A percentile compares a stretch with the other conserved stretches of the same genome.
Conservation (phyloP, 75 land plant species). For the Cupressus sempervirens region DNA sequence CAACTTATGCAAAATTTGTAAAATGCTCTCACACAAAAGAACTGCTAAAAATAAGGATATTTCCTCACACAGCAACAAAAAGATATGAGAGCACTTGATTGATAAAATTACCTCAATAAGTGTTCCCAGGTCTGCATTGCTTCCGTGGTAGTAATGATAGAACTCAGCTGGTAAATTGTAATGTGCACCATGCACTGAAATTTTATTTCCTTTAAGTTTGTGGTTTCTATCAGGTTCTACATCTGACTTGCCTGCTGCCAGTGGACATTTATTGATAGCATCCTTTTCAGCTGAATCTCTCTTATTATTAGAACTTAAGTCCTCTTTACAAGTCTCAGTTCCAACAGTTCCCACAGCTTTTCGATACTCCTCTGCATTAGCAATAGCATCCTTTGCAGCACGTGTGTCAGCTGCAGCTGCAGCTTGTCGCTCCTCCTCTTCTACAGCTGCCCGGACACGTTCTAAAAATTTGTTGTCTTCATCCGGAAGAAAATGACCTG, state of each 20-base stretch:
- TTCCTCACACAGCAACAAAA: background rate
- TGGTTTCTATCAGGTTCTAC: conserved; percentile 7
- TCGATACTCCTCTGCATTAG: conserved; percentile 79
- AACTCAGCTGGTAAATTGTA: conserved; percentile 72
- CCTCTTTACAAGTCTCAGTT: conserved; percentile 5
- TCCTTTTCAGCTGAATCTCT: conserved; percentile 8
- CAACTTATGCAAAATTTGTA: background rate
- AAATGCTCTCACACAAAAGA: background rate
- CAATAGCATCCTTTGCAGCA: conserved; percentile 91
- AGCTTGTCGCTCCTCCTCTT: conserved; percentile 91
- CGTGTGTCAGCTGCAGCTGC: conserved; percentile 83
- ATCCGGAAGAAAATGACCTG: conserved; percentile 97
- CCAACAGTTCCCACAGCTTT: conserved; percentile 22
- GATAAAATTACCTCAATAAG: conserved; percentile 73
- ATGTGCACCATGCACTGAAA: conserved; percentile 23
- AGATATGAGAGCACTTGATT: background rate
- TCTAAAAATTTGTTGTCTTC: conserved; percentile 98
- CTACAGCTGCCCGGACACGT: conserved; percentile 88
- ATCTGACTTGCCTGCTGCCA: background rate
- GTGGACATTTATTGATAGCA: background rate
- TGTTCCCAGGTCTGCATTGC: conserved; percentile 87
- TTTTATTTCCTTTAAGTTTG: conserved; percentile 14
- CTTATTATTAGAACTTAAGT: conserved; percentile 2
- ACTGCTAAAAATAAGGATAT: background rate
- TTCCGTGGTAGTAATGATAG: conserved; percentile 92